Percentiles rank a stretch among this genome's conserved stretches.
Evolutionary conservation across 257 asterid genomes (phyloP).

Genomic region (Nicotiana tomentosiformis): DNA sequence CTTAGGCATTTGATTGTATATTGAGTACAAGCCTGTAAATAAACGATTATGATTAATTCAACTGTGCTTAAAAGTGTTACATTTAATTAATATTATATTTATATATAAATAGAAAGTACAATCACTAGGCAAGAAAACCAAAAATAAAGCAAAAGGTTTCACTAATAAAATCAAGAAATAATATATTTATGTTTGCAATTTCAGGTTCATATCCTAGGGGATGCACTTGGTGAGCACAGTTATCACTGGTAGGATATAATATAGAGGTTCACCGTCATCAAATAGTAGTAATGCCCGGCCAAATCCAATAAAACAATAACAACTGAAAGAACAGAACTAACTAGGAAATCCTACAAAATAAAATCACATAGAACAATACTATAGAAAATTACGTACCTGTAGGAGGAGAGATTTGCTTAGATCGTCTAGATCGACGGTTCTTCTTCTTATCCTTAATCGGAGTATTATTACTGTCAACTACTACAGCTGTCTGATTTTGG

Average conservation of each 20-base stretch:
- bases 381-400: constrained; percentile 14
- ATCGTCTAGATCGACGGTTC: constrained; percentile 47
- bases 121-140: not conserved
- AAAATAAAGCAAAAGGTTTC: not conserved
- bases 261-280: no score
- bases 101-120: not conserved
- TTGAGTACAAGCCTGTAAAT: not conserved
- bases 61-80: not conserved
- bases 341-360: not conserved
- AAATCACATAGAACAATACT: not conserved
- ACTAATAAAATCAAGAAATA: not conserved
- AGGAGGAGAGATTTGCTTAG: constrained; percentile 31
- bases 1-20: not conserved
- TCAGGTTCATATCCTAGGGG: no score
- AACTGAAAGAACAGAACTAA: not conserved
- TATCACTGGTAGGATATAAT: no score
- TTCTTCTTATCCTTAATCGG: constrained; percentile 31
- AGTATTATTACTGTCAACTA: not conserved
- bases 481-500: constrained; percentile 9
- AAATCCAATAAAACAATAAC: not conserved
- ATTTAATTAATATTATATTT: not conserved
- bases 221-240: no score
- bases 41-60: not conserved
- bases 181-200: not conserved
- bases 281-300: no score